Evolutionary conservation across 2,329 filamentous ascomycete genomes (phyloP), one percentile per base, ranked within the genome.

Genomic region (Annulohypoxylon truncatum): DNA sequence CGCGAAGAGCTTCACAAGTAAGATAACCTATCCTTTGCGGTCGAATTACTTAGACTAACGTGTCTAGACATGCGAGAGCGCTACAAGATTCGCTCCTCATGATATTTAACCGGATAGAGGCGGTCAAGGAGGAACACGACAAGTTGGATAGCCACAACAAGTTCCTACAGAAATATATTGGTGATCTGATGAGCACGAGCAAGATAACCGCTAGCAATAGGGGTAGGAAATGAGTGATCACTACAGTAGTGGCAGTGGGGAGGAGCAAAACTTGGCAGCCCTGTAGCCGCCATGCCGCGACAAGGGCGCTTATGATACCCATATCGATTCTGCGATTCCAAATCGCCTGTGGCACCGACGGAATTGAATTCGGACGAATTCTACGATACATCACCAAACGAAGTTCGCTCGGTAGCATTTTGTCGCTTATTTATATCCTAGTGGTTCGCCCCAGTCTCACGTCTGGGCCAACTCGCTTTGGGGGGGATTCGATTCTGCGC

Each of bases 111-210:
- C 92, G 94, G 54, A 96, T 98, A 77, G 96, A 99, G 77, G 92
- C 93, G 28, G 94, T 98, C 69, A 93, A 94, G 79, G 91, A 92
- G 73, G 95, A 98, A 77, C 94, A 99, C 77, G 93, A 97, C 81
- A 97, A 97, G 80, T 89, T 99, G 58, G 94, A 98, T 79, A 96
- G 87, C 79, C 94, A 97, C 79, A 99, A 99, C 85, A 95, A 94
- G 75, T 97, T 98, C 76, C 82, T 99, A 50, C 95, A 98, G 79
- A 97, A 97, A 79, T 98, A 98, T 78, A 98, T 98, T 74, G 95
- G 95, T 70, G 95, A 97, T 76, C 85, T 98, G 59, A 98, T 97
- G 88, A 92, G 93, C 72, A 91, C 89, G n/a, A 90, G 87, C 77
- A 91, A 91, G 76, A 91, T 92, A 72, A 91, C 89, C 0, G 84